Percentiles rank a stretch among this genome's conserved stretches.
Conservation (phyloP, 805 yeast genomes). For the Kodamaea jinghongensis region DNA sequence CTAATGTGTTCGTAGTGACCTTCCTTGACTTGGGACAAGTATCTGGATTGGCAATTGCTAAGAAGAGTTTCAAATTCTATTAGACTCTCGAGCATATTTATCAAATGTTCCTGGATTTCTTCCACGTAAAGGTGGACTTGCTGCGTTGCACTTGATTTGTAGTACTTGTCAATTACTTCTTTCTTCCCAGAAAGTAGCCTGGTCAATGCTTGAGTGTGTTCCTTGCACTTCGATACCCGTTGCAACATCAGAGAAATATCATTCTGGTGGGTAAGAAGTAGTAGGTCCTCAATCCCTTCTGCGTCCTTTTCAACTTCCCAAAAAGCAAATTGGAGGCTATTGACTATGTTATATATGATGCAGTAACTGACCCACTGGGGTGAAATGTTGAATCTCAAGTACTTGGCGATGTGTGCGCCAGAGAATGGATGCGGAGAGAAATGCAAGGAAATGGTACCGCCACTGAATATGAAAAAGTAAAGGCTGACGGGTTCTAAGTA, state of each 20-base stretch:
- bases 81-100: conserved; percentile 92
- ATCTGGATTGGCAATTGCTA: conserved; percentile 87
- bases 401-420: too few relatives aligned
- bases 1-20: too few relatives aligned
- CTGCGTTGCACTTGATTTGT: conserved; percentile 33
- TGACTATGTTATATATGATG: conserved; percentile 78
- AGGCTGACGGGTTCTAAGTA: conserved; percentile 79
- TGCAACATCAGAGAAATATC: conserved; percentile 77
- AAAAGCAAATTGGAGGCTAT: conserved; percentile 79
- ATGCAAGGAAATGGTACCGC: conserved; percentile 60
- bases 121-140: conserved; percentile 69
- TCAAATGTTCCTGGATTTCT: conserved; percentile 95
- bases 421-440: conserved; percentile 39
- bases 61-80: conserved; percentile 90
- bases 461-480: conserved; percentile 61
- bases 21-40: conserved; percentile 90
- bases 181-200: not conserved
- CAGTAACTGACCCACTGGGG: conserved; percentile 86
- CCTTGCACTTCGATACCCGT: conserved; percentile 64
- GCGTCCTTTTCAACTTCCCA: conserved; percentile 78
- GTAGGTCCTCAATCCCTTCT: conserved; percentile 80
- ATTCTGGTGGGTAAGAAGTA: conserved; percentile 70
- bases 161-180: not conserved
- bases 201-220: not conserved
- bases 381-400: too few relatives aligned